A percentile compares a stretch with the other conserved stretches of the same genome.
Evolutionary conservation across 2,329 filamentous ascomycete species (phyloP).

Genomic region (Monosporascus sp.): DNA sequence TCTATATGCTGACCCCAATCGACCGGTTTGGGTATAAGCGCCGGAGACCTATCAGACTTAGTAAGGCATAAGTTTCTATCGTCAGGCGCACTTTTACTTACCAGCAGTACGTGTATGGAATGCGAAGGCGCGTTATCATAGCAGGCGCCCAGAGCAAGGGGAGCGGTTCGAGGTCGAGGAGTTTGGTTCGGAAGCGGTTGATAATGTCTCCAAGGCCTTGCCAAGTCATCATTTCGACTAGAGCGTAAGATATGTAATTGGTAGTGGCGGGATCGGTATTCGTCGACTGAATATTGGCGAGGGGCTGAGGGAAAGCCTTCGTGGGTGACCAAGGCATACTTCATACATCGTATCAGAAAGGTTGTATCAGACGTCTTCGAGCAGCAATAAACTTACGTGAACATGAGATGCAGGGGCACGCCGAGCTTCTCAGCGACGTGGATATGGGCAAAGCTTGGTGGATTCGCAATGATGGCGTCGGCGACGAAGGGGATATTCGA

Average conservation of each 20-base stretch:
- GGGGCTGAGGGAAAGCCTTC: slow-evolving; percentile 76
- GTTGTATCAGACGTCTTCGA: not conserved
- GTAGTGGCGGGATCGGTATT: slow-evolving; percentile 63
- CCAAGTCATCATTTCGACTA: slow-evolving; percentile 91
- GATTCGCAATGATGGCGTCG: slow-evolving; percentile 46
- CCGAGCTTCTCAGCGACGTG: slow-evolving; percentile 61
- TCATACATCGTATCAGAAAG: slow-evolving; percentile 6
- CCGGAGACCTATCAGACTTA: slow-evolving; percentile 24
- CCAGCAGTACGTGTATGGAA: slow-evolving; percentile 93
- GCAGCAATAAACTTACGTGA: slow-evolving; percentile 44
- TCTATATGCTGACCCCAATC: slow-evolving; percentile 51
- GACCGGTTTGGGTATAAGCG: slow-evolving; percentile 45
- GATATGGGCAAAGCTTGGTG: slow-evolving; percentile 60
- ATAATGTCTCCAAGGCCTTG: slow-evolving; percentile 88
- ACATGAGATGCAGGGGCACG: slow-evolving; percentile 67
- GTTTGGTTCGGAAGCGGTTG: slow-evolving; percentile 75
- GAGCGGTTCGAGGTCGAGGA: slow-evolving; percentile 65
- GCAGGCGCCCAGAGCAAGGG: slow-evolving; percentile 80
- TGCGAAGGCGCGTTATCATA: slow-evolving; percentile 65
- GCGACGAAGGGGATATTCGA: slow-evolving; percentile 25
- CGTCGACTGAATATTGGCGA: slow-evolving; percentile 67
- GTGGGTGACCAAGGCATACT: slow-evolving; percentile 86
- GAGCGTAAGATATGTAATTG: slow-evolving; percentile 76
- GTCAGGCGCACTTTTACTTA: slow-evolving; percentile 17
- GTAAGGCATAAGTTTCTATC: not conserved